Evolutionary conservation across 148 eudicot genomes (phyloP), one percentile per base, ranked within the genome.

Genomic region (Suaeda aralocaspica): DNA sequence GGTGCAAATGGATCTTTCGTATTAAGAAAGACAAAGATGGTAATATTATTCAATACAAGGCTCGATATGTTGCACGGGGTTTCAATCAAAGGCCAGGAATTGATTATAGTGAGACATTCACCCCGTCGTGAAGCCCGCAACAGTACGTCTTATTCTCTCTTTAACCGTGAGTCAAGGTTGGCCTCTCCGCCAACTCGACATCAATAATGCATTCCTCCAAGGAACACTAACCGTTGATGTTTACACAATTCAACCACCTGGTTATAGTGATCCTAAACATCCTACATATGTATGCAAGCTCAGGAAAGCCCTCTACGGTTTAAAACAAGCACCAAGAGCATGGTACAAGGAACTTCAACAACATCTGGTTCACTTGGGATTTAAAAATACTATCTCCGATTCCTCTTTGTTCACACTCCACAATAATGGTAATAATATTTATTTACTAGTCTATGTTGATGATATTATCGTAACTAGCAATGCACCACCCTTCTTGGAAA

Each of bases 221-320:
- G n/a, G n/a, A n/a, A n/a, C n/a, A n/a, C n/a, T n/a, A n/a, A n/a
- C n/a, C 0, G n/a, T n/a, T n/a, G n/a, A n/a, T n/a, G n/a, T n/a
- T n/a, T n/a, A n/a, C n/a, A n/a, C n/a, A n/a, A n/a, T 12, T 68
- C 0, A 26, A 48, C 71, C 71, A 6, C 28, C 46, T 0, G 60
- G 60, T n/a, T 68, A 12, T 16, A 21, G 1, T 11, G 71, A 68
- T 34, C 31, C 18, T 9, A 8, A 18, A 3, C 13, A 31, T 22
- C 60, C 71, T 0, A 52, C 6, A 2, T 14, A 52, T 52, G 71
- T 68, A 28, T 68, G 71, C 19, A 31, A 34, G n/a, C 30, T 68
- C 1, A 24, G 2, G 0, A 53, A 68, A 36, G 60, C 59, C 3
- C 2, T n/a, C n/a, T n/a, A n/a, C n/a, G n/a, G n/a, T n/a, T n/a